phyloP scores from a whole-genome alignment of 768 basidiomycete species.

The Tulasnella sp. region DNA sequence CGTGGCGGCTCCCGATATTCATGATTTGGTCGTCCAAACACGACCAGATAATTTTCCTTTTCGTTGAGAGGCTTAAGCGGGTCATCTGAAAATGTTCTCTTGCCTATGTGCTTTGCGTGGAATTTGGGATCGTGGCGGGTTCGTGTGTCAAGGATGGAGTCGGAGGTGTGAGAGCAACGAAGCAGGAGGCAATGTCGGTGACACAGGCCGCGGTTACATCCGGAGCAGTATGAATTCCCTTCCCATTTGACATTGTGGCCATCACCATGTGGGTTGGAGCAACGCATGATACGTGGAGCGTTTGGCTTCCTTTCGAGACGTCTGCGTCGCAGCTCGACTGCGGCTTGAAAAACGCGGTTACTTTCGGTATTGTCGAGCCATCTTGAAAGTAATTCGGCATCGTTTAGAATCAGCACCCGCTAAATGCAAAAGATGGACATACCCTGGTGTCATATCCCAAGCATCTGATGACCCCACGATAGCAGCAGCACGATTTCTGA shows the following conservation, averaged over 20 bases:
- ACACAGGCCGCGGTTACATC: slow-evolving; percentile 17
- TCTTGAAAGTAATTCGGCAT: not conserved
- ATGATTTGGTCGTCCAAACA: not conserved
- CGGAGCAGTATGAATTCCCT: not conserved
- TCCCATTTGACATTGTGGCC: not conserved
- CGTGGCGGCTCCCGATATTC: not conserved
- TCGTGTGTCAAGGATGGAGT: slow-evolving; percentile 10
- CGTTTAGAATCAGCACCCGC: not conserved
- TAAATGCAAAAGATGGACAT: not conserved
- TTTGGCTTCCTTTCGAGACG: not conserved
- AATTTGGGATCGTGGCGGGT: not conserved
- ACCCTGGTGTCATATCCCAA: slow-evolving; percentile 2
- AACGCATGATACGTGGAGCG: not conserved
- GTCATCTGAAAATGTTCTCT: not conserved
- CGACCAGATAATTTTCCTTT: not conserved
- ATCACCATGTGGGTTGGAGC: not conserved
- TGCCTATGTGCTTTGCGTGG: slow-evolving; percentile 10
- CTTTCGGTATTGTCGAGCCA: not conserved
- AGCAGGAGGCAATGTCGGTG: slow-evolving; percentile 1
- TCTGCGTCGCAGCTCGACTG: not conserved
- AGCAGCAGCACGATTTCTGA: slow-evolving; percentile 37
- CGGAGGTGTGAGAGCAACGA: slow-evolving; percentile 15
- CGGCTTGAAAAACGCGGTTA: slow-evolving; percentile 17
- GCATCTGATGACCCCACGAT: not conserved
- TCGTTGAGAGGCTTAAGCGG: not conserved